These are phyloP conservation scores for Balakata baccata DNA, from an alignment of 345 rosid genomes.

Conservation along the genomic window DNA sequence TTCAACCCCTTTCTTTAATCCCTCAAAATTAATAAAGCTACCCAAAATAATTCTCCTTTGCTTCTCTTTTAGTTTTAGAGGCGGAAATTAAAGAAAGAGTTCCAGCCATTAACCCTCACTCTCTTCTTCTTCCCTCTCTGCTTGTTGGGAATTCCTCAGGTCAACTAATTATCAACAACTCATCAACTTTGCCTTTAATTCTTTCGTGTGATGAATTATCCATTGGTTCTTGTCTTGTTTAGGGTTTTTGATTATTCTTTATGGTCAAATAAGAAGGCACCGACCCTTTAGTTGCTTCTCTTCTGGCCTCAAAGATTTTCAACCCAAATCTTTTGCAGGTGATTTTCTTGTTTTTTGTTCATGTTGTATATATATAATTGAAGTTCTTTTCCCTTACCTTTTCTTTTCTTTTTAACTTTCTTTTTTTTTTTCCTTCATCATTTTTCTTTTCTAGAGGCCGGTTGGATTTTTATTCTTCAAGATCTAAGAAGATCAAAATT, in stretches of 20 bases:
- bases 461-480: conserved; percentile 29
- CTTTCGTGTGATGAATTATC: conserved; percentile 5
- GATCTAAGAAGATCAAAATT: conserved; percentile 22
- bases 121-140: background rate
- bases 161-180: conserved; percentile 30
- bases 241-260: conserved; percentile 34
- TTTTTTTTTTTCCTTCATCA: background rate
- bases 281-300: conserved; percentile 23
- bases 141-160: conserved; percentile 20
- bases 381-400: conserved; percentile 19
- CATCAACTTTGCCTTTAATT: background rate
- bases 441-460: conserved; percentile 15
- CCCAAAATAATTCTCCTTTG: background rate
- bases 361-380: background rate
- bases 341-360: conserved; percentile 16
- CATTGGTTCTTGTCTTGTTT: conserved; percentile 24
- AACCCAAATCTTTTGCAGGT: conserved; percentile 29
- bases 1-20: conserved; percentile 29
- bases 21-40: conserved; percentile 8
- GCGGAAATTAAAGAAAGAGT: conserved; percentile 12
- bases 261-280: conserved; percentile 47
- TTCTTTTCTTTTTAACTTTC: conserved; percentile 20
- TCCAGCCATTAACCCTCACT: background rate
- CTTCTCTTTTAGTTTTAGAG: conserved; percentile 4
- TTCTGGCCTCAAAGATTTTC: conserved; percentile 36